Conservation (phyloP, 2,329 filamentous ascomycete genomes). For the Epichloe gansuensis region DNA sequence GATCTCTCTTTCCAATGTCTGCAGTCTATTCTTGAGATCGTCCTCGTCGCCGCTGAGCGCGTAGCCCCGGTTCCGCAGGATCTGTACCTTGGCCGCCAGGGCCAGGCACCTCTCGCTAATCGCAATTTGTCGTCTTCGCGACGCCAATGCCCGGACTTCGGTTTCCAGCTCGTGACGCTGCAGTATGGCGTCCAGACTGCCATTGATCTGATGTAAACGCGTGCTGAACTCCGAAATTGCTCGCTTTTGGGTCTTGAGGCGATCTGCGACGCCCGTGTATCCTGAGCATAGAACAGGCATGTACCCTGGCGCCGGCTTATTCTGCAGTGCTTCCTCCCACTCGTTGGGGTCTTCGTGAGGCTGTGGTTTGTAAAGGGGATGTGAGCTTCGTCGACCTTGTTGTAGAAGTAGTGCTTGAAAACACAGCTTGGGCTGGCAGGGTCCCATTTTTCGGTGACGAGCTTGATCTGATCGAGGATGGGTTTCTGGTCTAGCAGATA, state of each 20-base stretch:
- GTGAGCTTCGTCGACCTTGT: constrained; percentile 61
- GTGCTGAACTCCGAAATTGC: constrained; percentile 59
- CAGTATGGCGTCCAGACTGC: constrained; percentile 57
- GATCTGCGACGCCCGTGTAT: constrained; percentile 58
- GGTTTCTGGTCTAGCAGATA: constrained; percentile 46
- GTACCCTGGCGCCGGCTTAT: constrained; percentile 63
- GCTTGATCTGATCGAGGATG: constrained; percentile 60
- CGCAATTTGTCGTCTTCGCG: constrained; percentile 58
- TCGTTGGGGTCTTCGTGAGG: constrained; percentile 61
- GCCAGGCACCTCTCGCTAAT: constrained; percentile 62
- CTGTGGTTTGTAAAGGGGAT: constrained; percentile 63
- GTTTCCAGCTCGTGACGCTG: constrained; percentile 66
- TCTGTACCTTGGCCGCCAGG: constrained; percentile 68
- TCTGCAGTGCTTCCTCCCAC: constrained; percentile 74
- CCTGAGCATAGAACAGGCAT: constrained; percentile 68
- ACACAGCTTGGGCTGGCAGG: constrained; percentile 54
- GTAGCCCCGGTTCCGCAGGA: constrained; percentile 70
- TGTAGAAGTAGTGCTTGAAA: constrained; percentile 81
- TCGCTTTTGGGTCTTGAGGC: constrained; percentile 59
- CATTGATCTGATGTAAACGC: constrained; percentile 69
- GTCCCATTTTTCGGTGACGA: constrained; percentile 64
- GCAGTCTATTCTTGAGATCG: constrained; percentile 59
- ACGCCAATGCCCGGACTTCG: constrained; percentile 60
- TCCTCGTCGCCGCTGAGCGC: constrained; percentile 71
- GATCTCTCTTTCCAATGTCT: constrained; percentile 54